phyloP scores from a whole-genome alignment of 2,329 filamentous ascomycete species.

The Daldinia sp. region DNA sequence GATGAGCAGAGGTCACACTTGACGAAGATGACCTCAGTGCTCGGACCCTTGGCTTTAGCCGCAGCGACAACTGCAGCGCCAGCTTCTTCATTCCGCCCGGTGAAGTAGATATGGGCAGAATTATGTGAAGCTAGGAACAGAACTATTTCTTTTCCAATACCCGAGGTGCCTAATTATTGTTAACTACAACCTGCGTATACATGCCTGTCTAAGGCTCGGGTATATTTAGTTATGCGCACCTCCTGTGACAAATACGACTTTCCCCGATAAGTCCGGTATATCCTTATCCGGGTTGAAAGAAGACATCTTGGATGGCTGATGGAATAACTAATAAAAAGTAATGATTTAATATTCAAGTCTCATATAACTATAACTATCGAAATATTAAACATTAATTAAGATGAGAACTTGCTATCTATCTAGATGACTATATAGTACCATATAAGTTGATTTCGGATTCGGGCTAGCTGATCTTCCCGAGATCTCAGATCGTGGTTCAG shows the following conservation, averaged over 20 bases:
- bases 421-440: not conserved
- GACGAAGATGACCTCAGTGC: conserved; percentile 18
- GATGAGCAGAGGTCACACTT: conserved; percentile 22
- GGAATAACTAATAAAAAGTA: too few relatives aligned
- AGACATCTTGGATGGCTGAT: not conserved
- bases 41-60: conserved; percentile 12
- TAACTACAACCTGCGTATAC: not conserved
- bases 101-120: conserved; percentile 32
- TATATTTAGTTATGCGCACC: conserved; percentile 4
- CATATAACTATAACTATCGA: too few relatives aligned
- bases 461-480: conserved; percentile 7
- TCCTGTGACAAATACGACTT: conserved; percentile 33
- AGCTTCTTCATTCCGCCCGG: conserved; percentile 23
- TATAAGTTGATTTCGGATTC: not conserved
- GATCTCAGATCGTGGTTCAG: not conserved
- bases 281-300: conserved; percentile 30
- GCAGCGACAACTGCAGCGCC: conserved; percentile 10
- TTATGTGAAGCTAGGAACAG: conserved; percentile 24
- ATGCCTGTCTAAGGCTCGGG: too few relatives aligned
- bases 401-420: too few relatives aligned
- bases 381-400: too few relatives aligned
- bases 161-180: conserved; percentile 15
- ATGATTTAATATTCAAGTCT: too few relatives aligned
- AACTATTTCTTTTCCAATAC: conserved; percentile 23
- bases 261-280: conserved; percentile 24